These are phyloP conservation scores for Globisporangium mamillatum DNA, from an alignment of 352 stramenopile species.

Conservation along the genomic window DNA sequence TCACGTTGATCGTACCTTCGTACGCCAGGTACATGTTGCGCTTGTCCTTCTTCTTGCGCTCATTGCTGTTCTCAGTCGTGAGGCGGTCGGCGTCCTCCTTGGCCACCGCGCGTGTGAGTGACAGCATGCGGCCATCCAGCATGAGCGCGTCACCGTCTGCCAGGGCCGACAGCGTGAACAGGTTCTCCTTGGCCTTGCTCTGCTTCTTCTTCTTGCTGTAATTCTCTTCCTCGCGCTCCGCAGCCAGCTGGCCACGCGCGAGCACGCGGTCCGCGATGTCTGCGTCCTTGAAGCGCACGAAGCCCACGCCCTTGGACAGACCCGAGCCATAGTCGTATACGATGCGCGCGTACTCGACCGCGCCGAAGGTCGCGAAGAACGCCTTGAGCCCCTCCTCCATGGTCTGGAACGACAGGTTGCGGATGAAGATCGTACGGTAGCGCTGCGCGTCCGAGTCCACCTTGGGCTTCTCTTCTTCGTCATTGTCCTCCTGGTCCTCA, in stretches of 20 bases:
- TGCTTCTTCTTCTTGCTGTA: slow-evolving; percentile 61
- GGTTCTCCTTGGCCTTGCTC: slow-evolving; percentile 39
- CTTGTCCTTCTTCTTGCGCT: slow-evolving; percentile 87
- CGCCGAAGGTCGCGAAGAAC: slow-evolving; percentile 72
- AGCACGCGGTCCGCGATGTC: slow-evolving; percentile 57
- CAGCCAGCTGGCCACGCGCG: slow-evolving; percentile 40
- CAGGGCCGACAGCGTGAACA: slow-evolving; percentile 64
- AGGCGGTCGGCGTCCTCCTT: slow-evolving; percentile 71
- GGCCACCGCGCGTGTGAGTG: slow-evolving; percentile 64
- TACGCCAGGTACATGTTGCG: slow-evolving; percentile 95
- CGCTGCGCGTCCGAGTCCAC: slow-evolving; percentile 75
- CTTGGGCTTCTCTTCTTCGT: slow-evolving; percentile 29
- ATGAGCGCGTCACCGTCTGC: slow-evolving; percentile 69
- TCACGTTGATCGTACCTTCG: slow-evolving; percentile 93
- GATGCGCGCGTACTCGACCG: slow-evolving; percentile 77
- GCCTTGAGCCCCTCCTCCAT: slow-evolving; percentile 64
- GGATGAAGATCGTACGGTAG: slow-evolving; percentile 81
- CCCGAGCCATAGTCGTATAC: slow-evolving; percentile 79
- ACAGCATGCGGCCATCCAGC: slow-evolving; percentile 73
- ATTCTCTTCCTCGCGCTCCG: slow-evolving; percentile 36
- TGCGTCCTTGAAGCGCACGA: slow-evolving; percentile 71
- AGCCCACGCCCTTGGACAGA: slow-evolving; percentile 81
- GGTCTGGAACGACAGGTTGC: slow-evolving; percentile 84
- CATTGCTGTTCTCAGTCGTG: slow-evolving; percentile 45
- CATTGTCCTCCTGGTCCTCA: slow-evolving; percentile 30